Conservation (phyloP, 2,329 filamentous ascomycete genomes). For the Trichoderma sp. region DNA sequence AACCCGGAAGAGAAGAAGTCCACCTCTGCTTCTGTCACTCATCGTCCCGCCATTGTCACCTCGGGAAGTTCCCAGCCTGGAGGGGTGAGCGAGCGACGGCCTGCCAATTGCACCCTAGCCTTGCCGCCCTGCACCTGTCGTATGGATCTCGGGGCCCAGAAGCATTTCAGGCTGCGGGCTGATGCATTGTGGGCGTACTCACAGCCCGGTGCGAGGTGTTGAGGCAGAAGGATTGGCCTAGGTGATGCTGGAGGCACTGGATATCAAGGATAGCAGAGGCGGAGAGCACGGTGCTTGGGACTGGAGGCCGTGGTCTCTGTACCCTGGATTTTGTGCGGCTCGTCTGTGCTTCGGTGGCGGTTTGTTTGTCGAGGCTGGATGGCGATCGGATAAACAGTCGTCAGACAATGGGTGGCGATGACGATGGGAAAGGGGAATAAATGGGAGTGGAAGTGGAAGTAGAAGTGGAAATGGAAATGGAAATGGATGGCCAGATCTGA, state of each 20-base stretch:
- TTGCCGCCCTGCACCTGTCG: neutral
- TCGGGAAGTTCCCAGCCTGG: neutral
- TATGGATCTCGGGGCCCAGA: neutral
- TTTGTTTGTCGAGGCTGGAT: neutral
- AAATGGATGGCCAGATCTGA: neutral
- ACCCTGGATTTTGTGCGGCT: too few species aligned
- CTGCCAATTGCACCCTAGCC: slow-evolving; percentile 15
- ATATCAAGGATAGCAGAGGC: too few species aligned
- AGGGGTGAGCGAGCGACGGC: neutral
- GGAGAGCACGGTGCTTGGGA: too few species aligned
- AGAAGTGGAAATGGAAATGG: neutral
- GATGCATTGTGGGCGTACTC: neutral
- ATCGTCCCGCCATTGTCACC: neutral
- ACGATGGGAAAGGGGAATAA: neutral
- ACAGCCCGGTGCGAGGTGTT: neutral
- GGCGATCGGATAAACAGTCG: neutral
- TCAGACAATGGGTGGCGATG: too few species aligned
- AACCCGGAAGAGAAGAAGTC: neutral
- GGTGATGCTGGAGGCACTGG: too few species aligned
- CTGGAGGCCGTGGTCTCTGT: too few species aligned
- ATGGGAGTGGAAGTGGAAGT: neutral
- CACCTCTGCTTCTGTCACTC: neutral
- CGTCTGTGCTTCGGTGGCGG: too few species aligned
- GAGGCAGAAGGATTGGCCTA: too few species aligned
- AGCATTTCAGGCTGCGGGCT: neutral